Evolutionary conservation across 352 stramenopile species (phyloP), one percentile per base, ranked within the genome.

Genomic region (Elongisporangium senticosum): DNA sequence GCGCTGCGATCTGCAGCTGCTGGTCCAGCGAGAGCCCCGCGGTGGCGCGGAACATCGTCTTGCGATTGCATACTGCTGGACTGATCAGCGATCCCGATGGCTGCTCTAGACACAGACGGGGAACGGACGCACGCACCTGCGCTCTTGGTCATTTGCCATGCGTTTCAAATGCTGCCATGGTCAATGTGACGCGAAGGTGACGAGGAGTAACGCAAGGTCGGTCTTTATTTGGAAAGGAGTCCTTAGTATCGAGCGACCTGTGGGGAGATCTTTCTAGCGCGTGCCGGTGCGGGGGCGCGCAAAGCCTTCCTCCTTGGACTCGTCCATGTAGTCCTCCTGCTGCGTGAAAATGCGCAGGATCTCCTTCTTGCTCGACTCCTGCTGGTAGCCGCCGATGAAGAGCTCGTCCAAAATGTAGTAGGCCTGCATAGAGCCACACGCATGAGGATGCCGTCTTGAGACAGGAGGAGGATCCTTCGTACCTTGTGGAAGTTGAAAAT

Each of bases 401-500:
- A 99, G 90, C 82, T 99, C 98, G 79, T 99, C 97, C 52, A 99
- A 82, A 72, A 99, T 99, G 72, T 98, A 98, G 76, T 99, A 99
- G 19, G 98, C 97, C 79, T 87, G 57, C 17, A 55, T 1, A 53
- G 3, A 21, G 20, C 1, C 19, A 51, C 4, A 61, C 14, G 47
- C n/a, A 47, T 13, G 4, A 39, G 28, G 28, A 39, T 13, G 28
- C 28, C 4, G 28, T 7, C 28, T n/a, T n/a, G n/a, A n/a, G n/a
- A n/a, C n/a, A n/a, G n/a, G n/a, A n/a, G n/a, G n/a, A n/a, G n/a
- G n/a, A n/a, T n/a, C n/a, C n/a, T n/a, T n/a, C n/a, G n/a, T n/a
- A n/a, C 78, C 85, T 99, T 99, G 82, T 99, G 97, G 77, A 99
- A 99, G 81, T 99, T 99, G 81, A 99, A 99, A 56, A 99, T 99